Percentiles rank a stretch among this genome's conserved stretches.
Conservation (phyloP, 2,329 filamentous ascomycete genomes). For the Huntiella abstrusa region DNA sequence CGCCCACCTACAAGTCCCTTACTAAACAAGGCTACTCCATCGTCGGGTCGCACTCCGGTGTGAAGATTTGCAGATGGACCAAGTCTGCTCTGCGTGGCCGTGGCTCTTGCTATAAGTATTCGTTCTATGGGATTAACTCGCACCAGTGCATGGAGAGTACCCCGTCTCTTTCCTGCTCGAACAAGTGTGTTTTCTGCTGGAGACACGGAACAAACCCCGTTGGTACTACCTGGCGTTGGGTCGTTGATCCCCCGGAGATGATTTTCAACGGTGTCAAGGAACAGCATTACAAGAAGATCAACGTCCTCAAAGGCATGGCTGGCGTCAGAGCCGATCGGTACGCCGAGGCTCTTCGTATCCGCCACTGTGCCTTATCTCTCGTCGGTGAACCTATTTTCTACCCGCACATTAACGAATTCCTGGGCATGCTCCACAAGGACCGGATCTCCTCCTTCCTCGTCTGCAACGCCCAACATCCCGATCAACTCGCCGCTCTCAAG, state of each 20-base stretch:
- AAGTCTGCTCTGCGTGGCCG: constrained; percentile 88
- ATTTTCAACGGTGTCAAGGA: constrained; percentile 84
- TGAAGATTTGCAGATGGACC: constrained; percentile 97
- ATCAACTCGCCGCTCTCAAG: constrained; percentile 63
- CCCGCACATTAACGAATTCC: constrained; percentile 86
- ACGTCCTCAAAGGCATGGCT: constrained; percentile 85
- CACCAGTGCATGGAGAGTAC: constrained; percentile 98
- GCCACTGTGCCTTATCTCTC: constrained; percentile 78
- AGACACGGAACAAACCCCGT: constrained; percentile 94
- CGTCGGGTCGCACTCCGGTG: constrained; percentile 83
- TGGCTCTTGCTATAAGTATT: constrained; percentile 94
- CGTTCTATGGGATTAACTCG: constrained; percentile 89
- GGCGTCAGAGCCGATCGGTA: constrained; percentile 85
- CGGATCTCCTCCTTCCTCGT: constrained; percentile 88
- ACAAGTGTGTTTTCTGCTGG: constrained; percentile 99
- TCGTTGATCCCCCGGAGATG: constrained; percentile 73
- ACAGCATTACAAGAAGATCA: constrained; percentile 92
- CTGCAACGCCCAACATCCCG: constrained; percentile 92
- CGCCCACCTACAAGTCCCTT: constrained; percentile 70
- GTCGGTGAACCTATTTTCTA: constrained; percentile 99
- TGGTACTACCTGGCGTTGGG: constrained; percentile 91
- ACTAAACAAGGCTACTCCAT: constrained; percentile 96
- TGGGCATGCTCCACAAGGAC: constrained; percentile 63
- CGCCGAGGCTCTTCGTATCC: constrained; percentile 77
- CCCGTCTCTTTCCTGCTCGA: constrained; percentile 83